Evolutionary conservation across 306 rosid genomes (phyloP).

Genomic region (Echinosophora koreensis): DNA sequence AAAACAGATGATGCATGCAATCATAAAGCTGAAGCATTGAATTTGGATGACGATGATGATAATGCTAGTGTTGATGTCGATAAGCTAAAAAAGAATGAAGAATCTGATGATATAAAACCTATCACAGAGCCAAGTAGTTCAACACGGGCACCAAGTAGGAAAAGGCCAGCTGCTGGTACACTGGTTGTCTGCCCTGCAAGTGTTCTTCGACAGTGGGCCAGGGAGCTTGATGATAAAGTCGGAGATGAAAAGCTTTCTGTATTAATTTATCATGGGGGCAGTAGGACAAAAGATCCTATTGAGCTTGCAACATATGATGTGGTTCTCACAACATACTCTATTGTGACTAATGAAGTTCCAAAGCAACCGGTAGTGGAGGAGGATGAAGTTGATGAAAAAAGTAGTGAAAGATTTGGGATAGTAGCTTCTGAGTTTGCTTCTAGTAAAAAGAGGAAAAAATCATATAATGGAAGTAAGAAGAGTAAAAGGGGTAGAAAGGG

Average conservation of each 20-base stretch:
- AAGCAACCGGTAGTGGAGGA: conserved; percentile 89
- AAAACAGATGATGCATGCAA: conserved; percentile 62
- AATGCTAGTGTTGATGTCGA: conserved; percentile 55
- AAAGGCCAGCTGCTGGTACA: conserved; percentile 97
- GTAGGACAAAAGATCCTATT: conserved; percentile 86
- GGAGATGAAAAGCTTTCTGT: conserved; percentile 73
- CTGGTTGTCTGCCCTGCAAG: conserved; percentile 98
- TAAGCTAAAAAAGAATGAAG: conserved; percentile 56
- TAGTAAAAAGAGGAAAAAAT: conserved; percentile 78
- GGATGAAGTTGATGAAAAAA: conserved; percentile 79
- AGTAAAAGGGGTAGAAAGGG: conserved; percentile 82
- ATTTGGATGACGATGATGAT: conserved; percentile 89
- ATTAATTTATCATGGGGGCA: conserved; percentile 89
- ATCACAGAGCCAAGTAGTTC: conserved; percentile 67
- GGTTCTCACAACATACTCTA: conserved; percentile 91
- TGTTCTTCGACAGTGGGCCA: conserved; percentile 95
- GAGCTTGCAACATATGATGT: conserved; percentile 85
- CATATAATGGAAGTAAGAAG: conserved; percentile 59
- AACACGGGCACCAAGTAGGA: conserved; percentile 60
- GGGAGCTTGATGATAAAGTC: conserved; percentile 93
- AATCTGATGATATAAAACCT: conserved; percentile 59
- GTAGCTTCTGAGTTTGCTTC: conserved; percentile 69
- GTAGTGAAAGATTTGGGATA: conserved; percentile 72
- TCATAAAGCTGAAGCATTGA: conserved; percentile 81
- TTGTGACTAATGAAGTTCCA: conserved; percentile 94